Base-by-base conservation (phyloP, 225 moss, liverwort and hornwort genomes). In the Neckera pumila region DNA sequence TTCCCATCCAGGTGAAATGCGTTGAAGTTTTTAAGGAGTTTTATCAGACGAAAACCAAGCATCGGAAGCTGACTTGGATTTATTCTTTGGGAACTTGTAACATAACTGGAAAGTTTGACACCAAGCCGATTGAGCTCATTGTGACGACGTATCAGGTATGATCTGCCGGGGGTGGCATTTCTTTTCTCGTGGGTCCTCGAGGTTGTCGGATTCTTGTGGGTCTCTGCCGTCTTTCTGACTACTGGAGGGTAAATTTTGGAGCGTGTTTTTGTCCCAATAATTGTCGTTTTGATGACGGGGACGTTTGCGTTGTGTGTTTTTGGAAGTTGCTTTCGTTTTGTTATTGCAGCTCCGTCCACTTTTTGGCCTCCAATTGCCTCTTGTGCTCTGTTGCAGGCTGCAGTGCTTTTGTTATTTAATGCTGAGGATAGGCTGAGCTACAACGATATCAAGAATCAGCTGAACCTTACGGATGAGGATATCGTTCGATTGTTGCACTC, bases 21-120 rank as follows among this genome's bases (percentile, higher is more conserved):
- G 98, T 98, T 70, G 98, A 98, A 88, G 97, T 98, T 9, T 98
- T 98, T 45, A 98, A 95, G 87, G 98, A 98, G 87, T 98, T 98
- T 72, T 98, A 98, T 79, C 98, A 98, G 92, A 98, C 98, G 79
- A 98, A 98, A 88, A 98, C 98, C 22, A 98, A 98, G 90, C 98
- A 98, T 91, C 95, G 98, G 63, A 98, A 98, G 90, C 86, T 98
- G 85, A 98, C 97, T 43, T 98, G 98, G 98, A 98, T 98, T 80
- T 98, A 98, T 90, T 98, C 98, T 34, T 91, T 98, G 94, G 98
- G 98, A 77, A 98, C 97, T 4, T 97, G 98, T 90, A 97, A 98
- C 88, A 97, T 98, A 84, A 95, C 93, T 81, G 98, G 98, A n/a
- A 97, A 97, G 90, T 98, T 98, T 70, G 98, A 98, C 66, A 87